Base-by-base conservation (phyloP, 805 yeast genomes). In the Kurtzmaniella cleridarum region DNA sequence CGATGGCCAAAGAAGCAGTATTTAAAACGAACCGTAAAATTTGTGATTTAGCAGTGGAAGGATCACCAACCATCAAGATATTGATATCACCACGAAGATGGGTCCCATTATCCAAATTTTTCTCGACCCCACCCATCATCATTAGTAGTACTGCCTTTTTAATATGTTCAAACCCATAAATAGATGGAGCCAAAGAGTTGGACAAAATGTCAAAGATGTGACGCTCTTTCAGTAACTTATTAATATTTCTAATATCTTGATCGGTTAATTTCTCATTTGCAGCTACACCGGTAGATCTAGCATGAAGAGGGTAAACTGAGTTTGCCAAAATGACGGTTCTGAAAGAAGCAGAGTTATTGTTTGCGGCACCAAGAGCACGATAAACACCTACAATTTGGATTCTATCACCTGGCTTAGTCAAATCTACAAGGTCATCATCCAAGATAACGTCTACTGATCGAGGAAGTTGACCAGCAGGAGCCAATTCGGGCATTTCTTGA, bases 71-170 rank as follows among this genome's bases (percentile, higher is more conserved):
- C 95, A 93, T 85, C 38, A 93, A 71, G 40, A 93, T 73, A 57
- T 93, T 93, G 59, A 93, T 91, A 65, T 93, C 98, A 69, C 98
- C 98, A 73, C 98, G 84, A 54, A 93, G 79, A 64, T 93, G 98
- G 3, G 97, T 84, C 7, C 98, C 98, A 54, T 91, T 91, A 33
- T 81, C 91, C 51, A 93, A 70, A 60, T 91, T 91, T 64, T 91
- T 91, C 54, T 93, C 97, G 29, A 82, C 81, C 57, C 98, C 98
- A 38, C 98, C 97, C 41, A 93, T 66, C 40, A 93, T 68, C 95
- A 89, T 86, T 41, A 93, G 71, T 38, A 93, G 65, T 30, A 93
- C 90, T 0, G 98, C 97, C 55, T 84, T 80, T 58, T 93, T 93
- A 57, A 93, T 87, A 54, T 82, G 78, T 28, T 85, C 95, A 55